These are phyloP conservation scores for Suillus subluteus DNA, from an alignment of 768 basidiomycete genomes.

Conservation along the genomic window DNA sequence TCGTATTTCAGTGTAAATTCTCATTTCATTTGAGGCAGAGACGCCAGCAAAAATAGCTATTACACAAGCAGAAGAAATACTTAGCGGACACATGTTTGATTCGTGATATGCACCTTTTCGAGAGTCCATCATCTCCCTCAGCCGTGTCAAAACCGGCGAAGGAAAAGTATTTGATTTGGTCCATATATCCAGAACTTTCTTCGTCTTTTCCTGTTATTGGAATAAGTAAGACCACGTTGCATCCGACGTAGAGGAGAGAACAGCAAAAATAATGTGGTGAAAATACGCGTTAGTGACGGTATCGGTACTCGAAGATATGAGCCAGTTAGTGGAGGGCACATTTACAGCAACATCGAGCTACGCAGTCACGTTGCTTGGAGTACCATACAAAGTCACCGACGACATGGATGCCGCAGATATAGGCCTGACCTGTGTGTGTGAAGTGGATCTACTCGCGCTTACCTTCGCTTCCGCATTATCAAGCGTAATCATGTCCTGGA, in stretches of 20 bases:
- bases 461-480: constrained; percentile 82
- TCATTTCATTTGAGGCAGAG: constrained; percentile 52
- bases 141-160: constrained; percentile 66
- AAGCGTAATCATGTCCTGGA: constrained; percentile 78
- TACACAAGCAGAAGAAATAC: constrained; percentile 71
- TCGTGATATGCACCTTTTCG: constrained; percentile 89
- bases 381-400: constrained; percentile 16
- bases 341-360: constrained; percentile 16
- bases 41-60: constrained; percentile 56
- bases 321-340: constrained; percentile 8
- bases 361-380: constrained; percentile 8
- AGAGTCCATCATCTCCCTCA: constrained; percentile 67
- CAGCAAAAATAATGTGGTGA: constrained; percentile 27
- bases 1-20: constrained; percentile 65
- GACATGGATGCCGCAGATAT: neutral
- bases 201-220: constrained; percentile 85
- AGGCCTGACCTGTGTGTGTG: constrained; percentile 5
- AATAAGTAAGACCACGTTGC: constrained; percentile 47
- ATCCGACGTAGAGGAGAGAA: constrained; percentile 31
- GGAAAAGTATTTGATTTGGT: constrained; percentile 90
- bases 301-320: constrained; percentile 14
- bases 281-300: constrained; percentile 26
- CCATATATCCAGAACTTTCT: constrained; percentile 99
- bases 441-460: constrained; percentile 44
- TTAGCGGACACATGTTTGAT: constrained; percentile 73